phyloP scores from a whole-genome alignment of 208 protist genomes.

The Trypanosoma platydactyli region DNA sequence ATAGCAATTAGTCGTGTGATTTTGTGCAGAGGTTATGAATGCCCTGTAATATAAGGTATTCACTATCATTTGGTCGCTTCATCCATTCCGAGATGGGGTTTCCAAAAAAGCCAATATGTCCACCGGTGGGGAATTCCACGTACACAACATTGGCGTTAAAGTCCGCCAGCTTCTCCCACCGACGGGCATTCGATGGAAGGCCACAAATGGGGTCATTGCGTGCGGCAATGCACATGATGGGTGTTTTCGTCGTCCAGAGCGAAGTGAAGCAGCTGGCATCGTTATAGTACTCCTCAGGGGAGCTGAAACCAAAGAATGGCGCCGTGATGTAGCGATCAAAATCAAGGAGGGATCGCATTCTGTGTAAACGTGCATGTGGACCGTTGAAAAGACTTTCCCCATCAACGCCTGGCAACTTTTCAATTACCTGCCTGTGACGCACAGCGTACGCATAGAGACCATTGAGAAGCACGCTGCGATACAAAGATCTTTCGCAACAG shows the following conservation, averaged over 20 bases:
- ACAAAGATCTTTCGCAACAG: constrained; percentile 31
- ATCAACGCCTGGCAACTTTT: constrained; percentile 34
- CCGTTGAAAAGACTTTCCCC: constrained; percentile 24
- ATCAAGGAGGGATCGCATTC: constrained; percentile 24
- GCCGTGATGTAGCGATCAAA: constrained; percentile 53
- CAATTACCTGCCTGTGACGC: constrained; percentile 40
- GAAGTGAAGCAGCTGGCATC: constrained; percentile 32
- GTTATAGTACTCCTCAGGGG: constrained; percentile 44
- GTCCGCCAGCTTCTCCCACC: constrained; percentile 32
- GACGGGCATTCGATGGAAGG: constrained; percentile 16
- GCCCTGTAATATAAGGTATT: constrained; percentile 40
- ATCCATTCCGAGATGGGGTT: constrained; percentile 30
- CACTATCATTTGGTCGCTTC: constrained; percentile 39
- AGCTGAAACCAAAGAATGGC: constrained; percentile 48
- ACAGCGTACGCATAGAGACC: constrained; percentile 44
- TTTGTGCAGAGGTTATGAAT: constrained; percentile 27
- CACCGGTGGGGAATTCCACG: constrained; percentile 52
- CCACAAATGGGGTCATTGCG: constrained; percentile 58
- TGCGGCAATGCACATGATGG: constrained; percentile 44
- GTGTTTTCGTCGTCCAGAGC: constrained; percentile 35
- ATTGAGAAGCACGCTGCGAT: constrained; percentile 26
- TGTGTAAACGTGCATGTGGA: constrained; percentile 26
- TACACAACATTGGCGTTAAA: constrained; percentile 38
- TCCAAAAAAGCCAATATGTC: constrained; percentile 61
- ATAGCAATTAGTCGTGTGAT: no score